Evolutionary conservation across 495 filamentous ascomycete genomes (phyloP).

Genomic region (Lasiosphaeria ovina): DNA sequence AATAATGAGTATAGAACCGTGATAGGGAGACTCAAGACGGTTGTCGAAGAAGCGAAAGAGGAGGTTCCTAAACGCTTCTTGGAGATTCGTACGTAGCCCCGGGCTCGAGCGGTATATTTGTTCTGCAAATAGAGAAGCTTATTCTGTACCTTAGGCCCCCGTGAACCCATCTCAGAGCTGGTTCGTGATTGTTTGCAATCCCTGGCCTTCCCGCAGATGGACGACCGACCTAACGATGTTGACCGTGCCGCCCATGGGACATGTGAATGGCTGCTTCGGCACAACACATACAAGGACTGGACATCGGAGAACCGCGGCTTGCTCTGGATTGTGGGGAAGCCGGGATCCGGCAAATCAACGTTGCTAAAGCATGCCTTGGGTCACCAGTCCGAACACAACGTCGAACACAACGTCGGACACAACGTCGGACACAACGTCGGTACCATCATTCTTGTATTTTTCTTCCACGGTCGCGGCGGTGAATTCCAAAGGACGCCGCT

Average conservation of each 20-base stretch:
- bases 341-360: conserved; percentile 49
- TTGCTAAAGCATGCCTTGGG: conserved; percentile 35
- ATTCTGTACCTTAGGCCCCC: conserved; percentile 7
- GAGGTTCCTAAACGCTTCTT: too few relatives aligned
- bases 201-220: conserved; percentile 28
- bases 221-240: conserved; percentile 25
- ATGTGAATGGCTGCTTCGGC: conserved; percentile 38
- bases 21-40: too few relatives aligned
- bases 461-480: conserved; percentile 37
- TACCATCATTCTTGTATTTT: conserved; percentile 33
- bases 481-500: conserved; percentile 29
- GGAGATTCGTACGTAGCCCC: too few relatives aligned
- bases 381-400: too few relatives aligned
- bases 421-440: conserved; percentile 1
- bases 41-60: too few relatives aligned
- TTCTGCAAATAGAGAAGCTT: conserved; percentile 8
- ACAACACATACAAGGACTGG: conserved; percentile 35
- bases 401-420: too few relatives aligned
- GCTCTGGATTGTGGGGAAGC: conserved; percentile 50
- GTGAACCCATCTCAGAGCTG: background rate
- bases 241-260: conserved; percentile 21
- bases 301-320: conserved; percentile 26
- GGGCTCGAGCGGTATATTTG: too few relatives aligned
- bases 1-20: too few relatives aligned
- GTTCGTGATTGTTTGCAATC: conserved; percentile 20